Base-by-base conservation (phyloP, 306 rosid species). In the Cicer chorassanicum region DNA sequence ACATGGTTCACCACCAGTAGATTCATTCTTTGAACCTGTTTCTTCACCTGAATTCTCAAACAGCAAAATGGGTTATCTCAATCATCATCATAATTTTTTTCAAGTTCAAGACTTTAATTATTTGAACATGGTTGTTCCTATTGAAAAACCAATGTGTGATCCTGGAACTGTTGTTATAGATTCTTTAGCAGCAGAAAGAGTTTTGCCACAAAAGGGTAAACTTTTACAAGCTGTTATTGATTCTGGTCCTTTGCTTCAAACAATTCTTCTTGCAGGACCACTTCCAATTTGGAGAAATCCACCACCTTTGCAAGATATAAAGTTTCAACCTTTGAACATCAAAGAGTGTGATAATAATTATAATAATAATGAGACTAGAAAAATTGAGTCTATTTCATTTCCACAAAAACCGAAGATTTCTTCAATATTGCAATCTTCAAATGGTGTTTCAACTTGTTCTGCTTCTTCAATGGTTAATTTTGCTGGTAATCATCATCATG, bases 241-340 rank as follows among this genome's bases (percentile, higher is more conserved):
- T 19, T 88, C 97, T 11, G 97, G 97, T 21, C 96, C 98, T 6
- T 78, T 90, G 50, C 95, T 94, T 38, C 87, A 88, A 68, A 87
- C 86, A 0, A 65, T 91, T 18, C 83, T 94, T 1, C 83, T 91
- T 11, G 84, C 96, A 0, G 97, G 95, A 11, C 95, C 93, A 2
- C 90, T 94, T 79, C 98, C 98, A 2, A 80, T 56, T 7, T 94
- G 98, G 98, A 72, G 84, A 15, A 94, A 91, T 59, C 97, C 97
- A 1, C 98, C 97, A 5, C 91, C 95, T 41, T 11, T 86, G 72
- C 86, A 76, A 64, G 67, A 81, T 24, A 85, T 92, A 64, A 86
- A 85, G 16, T 69, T 91, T 66, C 98, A 96, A 48, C 85, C 87
- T 4, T 74, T 91, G 49, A 56, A 78, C 14, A 78, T 89, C 54